Conservation (phyloP, 2,329 filamentous ascomycete genomes). For the Aureobasidium sp. region DNA sequence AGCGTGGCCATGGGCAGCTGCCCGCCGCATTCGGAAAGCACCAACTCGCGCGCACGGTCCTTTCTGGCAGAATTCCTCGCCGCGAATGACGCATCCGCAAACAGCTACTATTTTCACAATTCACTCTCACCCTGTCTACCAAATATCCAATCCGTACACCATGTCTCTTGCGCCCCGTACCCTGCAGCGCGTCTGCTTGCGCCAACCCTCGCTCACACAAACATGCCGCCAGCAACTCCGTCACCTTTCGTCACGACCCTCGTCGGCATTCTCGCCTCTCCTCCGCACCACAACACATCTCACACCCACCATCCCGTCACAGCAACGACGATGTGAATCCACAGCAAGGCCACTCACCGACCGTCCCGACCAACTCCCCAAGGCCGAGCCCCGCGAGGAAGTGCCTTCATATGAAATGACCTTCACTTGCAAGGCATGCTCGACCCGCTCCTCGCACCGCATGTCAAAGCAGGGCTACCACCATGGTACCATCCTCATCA, state of each 20-base stretch:
- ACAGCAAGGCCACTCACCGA: slow-evolving; percentile 25
- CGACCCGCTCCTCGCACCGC: slow-evolving; percentile 69
- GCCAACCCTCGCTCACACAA: neutral
- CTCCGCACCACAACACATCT: slow-evolving; percentile 15
- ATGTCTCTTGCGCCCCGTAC: neutral
- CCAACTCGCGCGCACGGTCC: neutral
- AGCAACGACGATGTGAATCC: slow-evolving; percentile 19
- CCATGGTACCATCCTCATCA: slow-evolving; percentile 78
- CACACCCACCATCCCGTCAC: slow-evolving; percentile 23
- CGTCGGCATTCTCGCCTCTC: slow-evolving; percentile 17
- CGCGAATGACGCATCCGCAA: slow-evolving; percentile 4
- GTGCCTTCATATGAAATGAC: slow-evolving; percentile 74
- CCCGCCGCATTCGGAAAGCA: slow-evolving; percentile 7
- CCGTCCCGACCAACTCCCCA: slow-evolving; percentile 20
- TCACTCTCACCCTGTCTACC: neutral
- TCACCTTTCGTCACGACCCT: neutral
- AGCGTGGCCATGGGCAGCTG: neutral
- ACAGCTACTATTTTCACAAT: neutral
- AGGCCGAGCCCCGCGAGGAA: slow-evolving; percentile 26
- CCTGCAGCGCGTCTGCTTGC: neutral
- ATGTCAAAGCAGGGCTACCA: slow-evolving; percentile 96
- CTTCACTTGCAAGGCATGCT: slow-evolving; percentile 82
- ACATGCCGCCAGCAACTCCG: neutral
- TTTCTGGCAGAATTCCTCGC: slow-evolving; percentile 9
- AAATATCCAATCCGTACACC: neutral